A percentile compares a stretch with the other conserved stretches of the same genome.
phyloP scores from a whole-genome alignment of 148 eudicot genomes.

The Camellia sinensis region DNA sequence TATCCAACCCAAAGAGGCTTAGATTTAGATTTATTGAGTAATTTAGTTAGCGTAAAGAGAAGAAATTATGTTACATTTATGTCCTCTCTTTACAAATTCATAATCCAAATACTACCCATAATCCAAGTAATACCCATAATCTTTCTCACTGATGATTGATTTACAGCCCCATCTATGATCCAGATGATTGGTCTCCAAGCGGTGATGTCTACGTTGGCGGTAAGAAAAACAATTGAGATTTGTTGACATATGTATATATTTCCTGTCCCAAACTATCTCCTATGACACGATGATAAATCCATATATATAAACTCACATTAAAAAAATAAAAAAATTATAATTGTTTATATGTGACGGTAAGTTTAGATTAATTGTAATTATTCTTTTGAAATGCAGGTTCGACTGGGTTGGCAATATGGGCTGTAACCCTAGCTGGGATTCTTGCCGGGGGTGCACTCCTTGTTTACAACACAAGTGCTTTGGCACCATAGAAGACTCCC shows the following conservation, averaged over 20 bases:
- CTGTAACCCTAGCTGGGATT: constrained; percentile 65
- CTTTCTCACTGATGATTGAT: constrained; percentile 1
- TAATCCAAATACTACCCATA: background rate
- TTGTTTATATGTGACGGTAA: background rate
- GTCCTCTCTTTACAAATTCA: no score
- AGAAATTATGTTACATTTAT: no score
- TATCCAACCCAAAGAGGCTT: background rate
- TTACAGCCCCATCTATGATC: constrained; percentile 78
- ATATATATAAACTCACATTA: no score
- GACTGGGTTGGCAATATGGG: constrained; percentile 88
- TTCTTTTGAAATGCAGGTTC: constrained; percentile 39
- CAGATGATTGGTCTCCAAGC: constrained; percentile 68
- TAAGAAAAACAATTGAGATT: constrained; percentile 14
- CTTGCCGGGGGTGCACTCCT: constrained; percentile 95
- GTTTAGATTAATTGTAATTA: background rate
- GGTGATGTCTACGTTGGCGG: constrained; percentile 92
- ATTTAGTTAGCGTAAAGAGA: no score
- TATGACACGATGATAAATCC: no score
- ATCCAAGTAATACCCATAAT: no score
- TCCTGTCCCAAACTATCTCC: no score
- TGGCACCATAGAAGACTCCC: constrained; percentile 46
- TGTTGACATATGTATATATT: no score
- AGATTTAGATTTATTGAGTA: no score
- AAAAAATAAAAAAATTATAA: no score
- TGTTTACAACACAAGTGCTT: constrained; percentile 93